Conservation (phyloP, 306 rosid species). For the Notholithocarpus densiflorus region DNA sequence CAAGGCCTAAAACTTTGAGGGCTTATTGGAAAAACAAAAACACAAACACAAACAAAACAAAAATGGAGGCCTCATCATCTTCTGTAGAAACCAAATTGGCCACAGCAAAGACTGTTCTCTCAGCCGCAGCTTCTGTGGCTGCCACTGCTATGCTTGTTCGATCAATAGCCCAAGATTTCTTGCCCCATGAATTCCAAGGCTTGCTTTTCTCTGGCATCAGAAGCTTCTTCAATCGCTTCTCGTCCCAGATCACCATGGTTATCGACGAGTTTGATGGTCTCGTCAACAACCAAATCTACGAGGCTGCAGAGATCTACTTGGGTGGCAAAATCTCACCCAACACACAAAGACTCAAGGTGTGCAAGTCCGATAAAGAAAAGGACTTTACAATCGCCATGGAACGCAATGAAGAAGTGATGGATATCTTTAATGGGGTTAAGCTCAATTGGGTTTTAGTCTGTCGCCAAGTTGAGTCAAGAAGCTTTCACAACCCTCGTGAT, state of each 20-base stretch:
- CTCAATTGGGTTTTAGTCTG: constrained; percentile 49
- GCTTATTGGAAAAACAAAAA: too few relatives aligned
- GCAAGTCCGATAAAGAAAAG: constrained; percentile 41
- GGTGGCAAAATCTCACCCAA: constrained; percentile 48
- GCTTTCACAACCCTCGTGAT: constrained; percentile 28
- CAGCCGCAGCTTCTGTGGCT: constrained; percentile 57
- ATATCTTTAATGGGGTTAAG: constrained; percentile 45
- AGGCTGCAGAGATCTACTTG: constrained; percentile 56
- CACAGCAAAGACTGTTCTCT: constrained; percentile 49
- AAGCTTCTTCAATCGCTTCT: constrained; percentile 34
- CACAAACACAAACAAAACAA: too few relatives aligned
- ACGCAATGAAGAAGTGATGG: constrained; percentile 32
- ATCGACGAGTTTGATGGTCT: constrained; percentile 71
- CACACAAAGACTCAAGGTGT: constrained; percentile 39
- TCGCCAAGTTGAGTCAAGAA: constrained; percentile 10
- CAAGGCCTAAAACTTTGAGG: too few relatives aligned
- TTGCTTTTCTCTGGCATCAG: constrained; percentile 24
- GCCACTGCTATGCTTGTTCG: constrained; percentile 55
- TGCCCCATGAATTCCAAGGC: constrained; percentile 45
- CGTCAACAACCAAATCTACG: constrained; percentile 52
- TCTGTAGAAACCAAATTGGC: constrained; percentile 35
- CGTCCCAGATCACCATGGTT: constrained; percentile 51
- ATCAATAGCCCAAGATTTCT: constrained; percentile 44
- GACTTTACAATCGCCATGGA: constrained; percentile 45
- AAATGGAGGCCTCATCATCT: constrained; percentile 32